Evolutionary conservation across 768 basidiomycete genomes (phyloP), one percentile per base, ranked within the genome.

Genomic region (Amanita pallidorosea): DNA sequence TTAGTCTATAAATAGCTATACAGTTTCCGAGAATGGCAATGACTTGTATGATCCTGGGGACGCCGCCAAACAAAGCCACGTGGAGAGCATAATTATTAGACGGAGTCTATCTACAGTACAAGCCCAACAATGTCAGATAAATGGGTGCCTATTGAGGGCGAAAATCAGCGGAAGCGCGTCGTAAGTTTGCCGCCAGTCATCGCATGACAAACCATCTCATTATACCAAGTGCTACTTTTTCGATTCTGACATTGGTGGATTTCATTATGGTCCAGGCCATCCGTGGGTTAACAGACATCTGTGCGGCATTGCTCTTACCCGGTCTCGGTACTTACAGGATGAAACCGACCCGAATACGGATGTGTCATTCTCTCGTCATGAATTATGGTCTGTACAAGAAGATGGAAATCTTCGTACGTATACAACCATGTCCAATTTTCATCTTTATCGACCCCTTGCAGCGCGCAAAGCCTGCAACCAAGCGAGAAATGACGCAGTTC

Each of bases 321-420:
- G 55, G 27, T 60, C 57, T 53, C 27, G 45, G 31, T 18, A 15
- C n/a, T 34, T 9, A 11, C 41, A 92, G 89, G 33, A 96, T 96
- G 93, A 95, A 96, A 63, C 95, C 95, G 5, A 97, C 95, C 18
- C 79, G 96, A 33, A 96, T 98, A 73, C 84, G 95, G 58, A 99
- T 99, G 96, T 97, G 94, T 64, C 96, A 99, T 69, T 94, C 94
- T 9, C 75, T 99, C 47, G 96, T 99, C 51, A 99, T 99, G 96
- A 99, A 98, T 69, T 97, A 97, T 65, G 93, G 94, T 17, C 70
- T 99, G 15, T 99, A 99, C 73, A 97, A 97, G 70, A 93, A 93
- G 70, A 99, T 99, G 96, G 96, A 99, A 67, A 99, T 99, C 57
- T 99, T 97, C 60, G 96, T 97, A 62, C 59, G 96, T 75, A 6